Percentiles rank a stretch among this genome's conserved stretches.
phyloP scores from a whole-genome alignment of 164 flowering plant species.

The Stephania japonica region DNA sequence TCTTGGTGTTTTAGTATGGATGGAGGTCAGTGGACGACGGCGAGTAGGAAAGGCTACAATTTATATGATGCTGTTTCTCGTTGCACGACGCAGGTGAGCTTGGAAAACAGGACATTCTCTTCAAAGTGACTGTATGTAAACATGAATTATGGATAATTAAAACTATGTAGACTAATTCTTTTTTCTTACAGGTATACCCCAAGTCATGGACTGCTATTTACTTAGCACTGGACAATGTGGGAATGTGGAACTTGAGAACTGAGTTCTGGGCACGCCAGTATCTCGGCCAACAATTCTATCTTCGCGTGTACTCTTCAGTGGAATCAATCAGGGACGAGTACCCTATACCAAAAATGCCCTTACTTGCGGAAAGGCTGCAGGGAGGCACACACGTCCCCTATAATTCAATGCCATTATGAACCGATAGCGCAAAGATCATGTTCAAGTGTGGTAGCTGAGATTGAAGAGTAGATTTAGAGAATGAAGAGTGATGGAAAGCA shows the following conservation, averaged over 20 bases:
- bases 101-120: neutral
- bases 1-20: slow-evolving; percentile 59
- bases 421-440: neutral
- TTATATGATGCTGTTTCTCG: slow-evolving; percentile 73
- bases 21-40: slow-evolving; percentile 63
- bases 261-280: slow-evolving; percentile 88
- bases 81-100: slow-evolving; percentile 64
- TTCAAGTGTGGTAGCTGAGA: neutral
- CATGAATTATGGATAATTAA: neutral
- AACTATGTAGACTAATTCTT: neutral
- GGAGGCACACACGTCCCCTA: slow-evolving; percentile 57
- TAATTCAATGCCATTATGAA: slow-evolving; percentile 20
- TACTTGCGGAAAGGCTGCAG: slow-evolving; percentile 68
- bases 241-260: slow-evolving; percentile 86
- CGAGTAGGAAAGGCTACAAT: slow-evolving; percentile 58
- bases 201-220: slow-evolving; percentile 82
- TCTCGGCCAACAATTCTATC: slow-evolving; percentile 80
- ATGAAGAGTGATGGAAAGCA: neutral
- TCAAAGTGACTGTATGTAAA: neutral
- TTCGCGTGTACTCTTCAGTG: slow-evolving; percentile 59
- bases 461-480: neutral
- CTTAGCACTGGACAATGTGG: slow-evolving; percentile 71
- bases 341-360: slow-evolving; percentile 80
- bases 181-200: slow-evolving; percentile 63
- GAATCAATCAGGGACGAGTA: slow-evolving; percentile 68